phyloP scores from a whole-genome alignment of 1,139 yeast species.

The Yamadazyma conglobata region DNA sequence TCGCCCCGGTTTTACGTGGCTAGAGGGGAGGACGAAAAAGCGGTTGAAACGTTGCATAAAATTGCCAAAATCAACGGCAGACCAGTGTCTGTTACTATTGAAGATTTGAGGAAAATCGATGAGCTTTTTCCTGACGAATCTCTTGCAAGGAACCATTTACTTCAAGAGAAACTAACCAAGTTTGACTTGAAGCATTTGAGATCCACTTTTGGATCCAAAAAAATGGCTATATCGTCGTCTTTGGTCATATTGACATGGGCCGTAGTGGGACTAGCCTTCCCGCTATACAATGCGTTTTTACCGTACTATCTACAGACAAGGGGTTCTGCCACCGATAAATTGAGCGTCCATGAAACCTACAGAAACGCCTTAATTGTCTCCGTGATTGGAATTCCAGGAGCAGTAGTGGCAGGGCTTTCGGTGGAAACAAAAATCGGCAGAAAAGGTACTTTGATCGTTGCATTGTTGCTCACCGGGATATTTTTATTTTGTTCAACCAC shows the following conservation, averaged over 20 bases:
- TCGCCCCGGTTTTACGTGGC: constrained; percentile 40
- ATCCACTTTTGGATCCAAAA: constrained; percentile 33
- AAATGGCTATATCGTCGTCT: constrained; percentile 30
- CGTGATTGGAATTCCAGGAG: constrained; percentile 41
- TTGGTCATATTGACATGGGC: constrained; percentile 42
- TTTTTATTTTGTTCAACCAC: constrained; percentile 41
- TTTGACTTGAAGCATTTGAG: constrained; percentile 32
- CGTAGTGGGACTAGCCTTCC: constrained; percentile 44
- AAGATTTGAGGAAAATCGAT: constrained; percentile 30
- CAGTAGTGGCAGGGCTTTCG: constrained; percentile 35
- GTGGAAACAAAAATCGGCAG: constrained; percentile 41
- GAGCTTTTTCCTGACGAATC: constrained; percentile 14
- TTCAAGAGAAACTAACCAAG: constrained; percentile 23
- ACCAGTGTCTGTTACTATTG: constrained; percentile 24
- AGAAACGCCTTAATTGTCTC: constrained; percentile 40
- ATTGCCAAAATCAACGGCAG: constrained; percentile 35
- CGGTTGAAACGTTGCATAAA: constrained; percentile 32
- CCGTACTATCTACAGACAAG: constrained; percentile 37
- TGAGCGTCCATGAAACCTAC: constrained; percentile 35
- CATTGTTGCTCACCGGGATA: constrained; percentile 37
- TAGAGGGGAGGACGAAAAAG: constrained; percentile 34
- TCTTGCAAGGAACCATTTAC: constrained; percentile 16
- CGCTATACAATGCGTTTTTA: constrained; percentile 42
- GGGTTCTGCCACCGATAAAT: constrained; percentile 29
- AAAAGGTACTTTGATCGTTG: constrained; percentile 34